These are phyloP conservation scores for Alternaria alternata DNA, from an alignment of 2,329 filamentous ascomycete species.

Conservation along the genomic window DNA sequence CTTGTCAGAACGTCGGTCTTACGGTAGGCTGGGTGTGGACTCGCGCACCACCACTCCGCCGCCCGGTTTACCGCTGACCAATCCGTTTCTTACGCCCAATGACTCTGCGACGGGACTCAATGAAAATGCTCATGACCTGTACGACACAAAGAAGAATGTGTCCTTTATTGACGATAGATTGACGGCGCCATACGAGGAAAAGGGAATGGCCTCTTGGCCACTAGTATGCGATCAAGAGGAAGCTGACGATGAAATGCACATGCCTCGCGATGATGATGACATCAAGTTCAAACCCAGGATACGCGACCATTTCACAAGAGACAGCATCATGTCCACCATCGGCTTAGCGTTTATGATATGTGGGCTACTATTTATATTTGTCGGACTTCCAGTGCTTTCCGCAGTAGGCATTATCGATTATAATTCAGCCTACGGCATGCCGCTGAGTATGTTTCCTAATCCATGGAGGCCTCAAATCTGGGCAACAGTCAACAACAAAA, in stretches of 20 bases:
- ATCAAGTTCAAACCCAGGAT: constrained; percentile 53
- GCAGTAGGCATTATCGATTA: constrained; percentile 53
- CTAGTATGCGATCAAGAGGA: constrained; percentile 61
- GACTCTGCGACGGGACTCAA: constrained; percentile 38
- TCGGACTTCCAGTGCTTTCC: constrained; percentile 61
- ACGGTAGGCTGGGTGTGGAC: constrained; percentile 11
- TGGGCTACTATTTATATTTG: constrained; percentile 60
- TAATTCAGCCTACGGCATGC: constrained; percentile 51
- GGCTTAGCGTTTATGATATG: constrained; percentile 56
- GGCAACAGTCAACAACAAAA: constrained; percentile 59
- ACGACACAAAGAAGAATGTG: constrained; percentile 41
- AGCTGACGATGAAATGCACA: constrained; percentile 63
- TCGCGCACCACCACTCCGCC: constrained; percentile 27
- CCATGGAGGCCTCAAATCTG: constrained; percentile 46
- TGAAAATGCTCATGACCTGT: constrained; percentile 26
- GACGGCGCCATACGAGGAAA: constrained; percentile 54
- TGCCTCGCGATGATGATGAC: constrained; percentile 61
- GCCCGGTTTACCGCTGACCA: constrained; percentile 16
- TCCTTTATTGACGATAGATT: constrained; percentile 59
- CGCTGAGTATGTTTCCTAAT: constrained; percentile 51
- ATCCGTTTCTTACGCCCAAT: constrained; percentile 43
- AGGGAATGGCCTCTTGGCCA: constrained; percentile 53
- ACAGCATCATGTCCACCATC: constrained; percentile 54
- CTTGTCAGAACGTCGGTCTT: constrained; percentile 23
- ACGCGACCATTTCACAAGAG: constrained; percentile 56